Evolutionary conservation across 2,329 filamentous ascomycete genomes (phyloP), one percentile per base, ranked within the genome.

Genomic region (Cladosporium velox): DNA sequence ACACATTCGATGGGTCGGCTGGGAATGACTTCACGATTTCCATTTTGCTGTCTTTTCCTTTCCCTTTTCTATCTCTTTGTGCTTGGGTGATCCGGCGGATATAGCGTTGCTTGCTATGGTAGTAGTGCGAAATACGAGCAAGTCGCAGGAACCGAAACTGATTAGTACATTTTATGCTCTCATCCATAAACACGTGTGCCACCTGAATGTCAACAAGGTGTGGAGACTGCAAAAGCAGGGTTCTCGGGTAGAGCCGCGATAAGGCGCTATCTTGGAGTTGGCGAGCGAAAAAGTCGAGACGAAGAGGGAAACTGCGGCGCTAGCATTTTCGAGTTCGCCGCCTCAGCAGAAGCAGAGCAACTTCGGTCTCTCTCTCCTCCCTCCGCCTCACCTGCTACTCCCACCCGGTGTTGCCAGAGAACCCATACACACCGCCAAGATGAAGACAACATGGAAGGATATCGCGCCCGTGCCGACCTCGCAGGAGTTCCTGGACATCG

Each of bases 401-500:
- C 21, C 21, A 52, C 59, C 51, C 60, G 60, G 60, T 55, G 60
- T 55, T 54, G 30, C 12, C 61, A 44, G 41, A 47, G n/a, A 24
- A 26, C 4, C 15, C 61, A 15, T 18, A 55, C 15, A 64, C 61
- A 60, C 72, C 70, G 72, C 65, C 68, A 77, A 67, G 49, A 86
- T 86, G 84, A 86, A 86, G 82, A 86, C 83, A 58, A 85, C 84
- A 51, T 86, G 84, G 84, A 86, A 87, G 76, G 85, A 87, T 71
- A 79, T 77, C 67, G 78, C 75, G 66, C 73, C 75, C 72, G 79
- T 80, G 77, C 94, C 94, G 66, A 96, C 91, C 75, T 90, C 90
- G 79, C 90, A 96, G 84, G 95, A 99, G 82, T 98, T 99, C 77
- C 86, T 99, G 74, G 95, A 99, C 81, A 97, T 99, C 78, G 93